Conservation (phyloP, 2,329 filamentous ascomycete species). For the Penicillium fuscoglaucum region DNA sequence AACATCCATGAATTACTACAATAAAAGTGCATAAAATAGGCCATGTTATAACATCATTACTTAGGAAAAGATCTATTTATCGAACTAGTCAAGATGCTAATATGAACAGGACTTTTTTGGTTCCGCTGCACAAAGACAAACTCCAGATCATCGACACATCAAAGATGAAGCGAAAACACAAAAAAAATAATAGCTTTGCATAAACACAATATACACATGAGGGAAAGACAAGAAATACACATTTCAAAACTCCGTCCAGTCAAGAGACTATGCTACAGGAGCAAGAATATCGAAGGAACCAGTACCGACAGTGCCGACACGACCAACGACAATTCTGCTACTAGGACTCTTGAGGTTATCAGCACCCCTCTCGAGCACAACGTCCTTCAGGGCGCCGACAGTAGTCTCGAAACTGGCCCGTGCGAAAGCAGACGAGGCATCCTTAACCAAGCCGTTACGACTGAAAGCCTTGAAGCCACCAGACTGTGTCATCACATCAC, state of each 20-base stretch:
- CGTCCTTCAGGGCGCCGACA: conserved; percentile 87
- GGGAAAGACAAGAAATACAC: conserved; percentile 21
- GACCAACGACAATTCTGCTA: conserved; percentile 83
- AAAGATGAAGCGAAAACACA: conserved; percentile 24
- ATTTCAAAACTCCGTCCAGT: conserved; percentile 19
- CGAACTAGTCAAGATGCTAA: conserved; percentile 29
- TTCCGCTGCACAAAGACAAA: conserved; percentile 38
- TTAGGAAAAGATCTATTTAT: conserved; percentile 25
- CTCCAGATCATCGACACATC: conserved; percentile 42
- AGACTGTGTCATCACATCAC: conserved; percentile 94
- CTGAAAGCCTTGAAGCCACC: conserved; percentile 91
- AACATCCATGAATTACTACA: not conserved
- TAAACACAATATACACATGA: conserved; percentile 31
- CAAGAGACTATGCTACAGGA: conserved; percentile 43
- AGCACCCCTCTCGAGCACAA: conserved; percentile 84
- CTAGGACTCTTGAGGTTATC: conserved; percentile 85
- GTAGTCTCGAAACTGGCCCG: conserved; percentile 99
- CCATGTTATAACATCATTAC: not conserved
- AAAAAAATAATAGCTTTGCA: conserved; percentile 15
- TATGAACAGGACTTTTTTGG: conserved; percentile 39
- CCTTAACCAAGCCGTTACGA: conserved; percentile 75
- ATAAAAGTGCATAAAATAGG: not conserved
- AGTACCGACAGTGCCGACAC: conserved; percentile 79
- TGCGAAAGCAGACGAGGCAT: conserved; percentile 86
- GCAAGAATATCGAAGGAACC: conserved; percentile 86